A percentile compares a stretch with the other conserved stretches of the same genome.
Conservation (phyloP, 108 stramenopile genomes). For the Parietichytrium sp. region DNA sequence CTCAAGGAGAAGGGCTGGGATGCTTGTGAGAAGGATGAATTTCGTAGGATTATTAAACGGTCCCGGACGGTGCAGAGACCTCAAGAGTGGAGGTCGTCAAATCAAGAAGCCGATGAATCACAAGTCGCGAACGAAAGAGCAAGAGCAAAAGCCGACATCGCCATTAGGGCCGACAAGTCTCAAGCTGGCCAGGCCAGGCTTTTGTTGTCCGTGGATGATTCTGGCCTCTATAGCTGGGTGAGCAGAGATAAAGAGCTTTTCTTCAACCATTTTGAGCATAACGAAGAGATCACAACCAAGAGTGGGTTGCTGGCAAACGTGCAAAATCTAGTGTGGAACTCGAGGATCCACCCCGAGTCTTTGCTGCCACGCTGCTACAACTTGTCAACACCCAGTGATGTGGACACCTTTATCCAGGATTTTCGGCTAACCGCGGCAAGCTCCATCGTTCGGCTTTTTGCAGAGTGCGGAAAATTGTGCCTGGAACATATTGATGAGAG, state of each 20-base stretch:
- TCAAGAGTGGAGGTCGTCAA: no score
- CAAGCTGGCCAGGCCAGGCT: no score
- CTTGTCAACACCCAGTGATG: not conserved
- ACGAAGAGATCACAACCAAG: conserved; percentile 29
- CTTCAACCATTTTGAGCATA: conserved; percentile 28
- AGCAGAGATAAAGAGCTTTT: not conserved
- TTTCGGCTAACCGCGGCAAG: conserved; percentile 1
- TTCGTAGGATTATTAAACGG: no score
- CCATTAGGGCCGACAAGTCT: no score
- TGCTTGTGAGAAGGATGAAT: no score
- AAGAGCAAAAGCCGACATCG: no score
- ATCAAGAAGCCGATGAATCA: no score
- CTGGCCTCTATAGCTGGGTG: no score
- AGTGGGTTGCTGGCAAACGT: not conserved
- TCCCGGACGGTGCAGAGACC: no score
- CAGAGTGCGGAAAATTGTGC: not conserved
- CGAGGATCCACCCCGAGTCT: not conserved
- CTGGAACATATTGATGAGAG: not conserved
- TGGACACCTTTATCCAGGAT: not conserved
- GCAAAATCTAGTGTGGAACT: not conserved
- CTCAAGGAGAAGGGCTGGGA: no score
- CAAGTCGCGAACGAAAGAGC: no score
- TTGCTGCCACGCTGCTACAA: conserved; percentile 8
- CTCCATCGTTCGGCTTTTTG: not conserved
- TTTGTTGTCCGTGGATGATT: no score